A percentile compares a stretch with the other conserved stretches of the same genome.
Conservation (phyloP, 352 stramenopile genomes). For the Phytopythium cucurbitacearum region DNA sequence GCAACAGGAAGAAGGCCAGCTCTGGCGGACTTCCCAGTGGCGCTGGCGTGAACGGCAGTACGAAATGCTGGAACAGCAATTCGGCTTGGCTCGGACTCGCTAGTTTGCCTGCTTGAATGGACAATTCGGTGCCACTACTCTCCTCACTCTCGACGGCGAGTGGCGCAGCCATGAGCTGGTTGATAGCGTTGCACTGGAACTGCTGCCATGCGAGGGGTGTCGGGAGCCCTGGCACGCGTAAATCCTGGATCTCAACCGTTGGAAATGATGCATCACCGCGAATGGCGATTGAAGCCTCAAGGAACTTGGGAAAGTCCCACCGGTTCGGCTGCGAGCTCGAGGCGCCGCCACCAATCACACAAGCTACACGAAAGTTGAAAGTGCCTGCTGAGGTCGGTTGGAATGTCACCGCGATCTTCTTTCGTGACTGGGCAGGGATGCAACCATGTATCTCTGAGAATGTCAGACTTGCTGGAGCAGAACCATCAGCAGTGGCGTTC, state of each 20-base stretch:
- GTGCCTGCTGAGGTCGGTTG: constrained; percentile 47
- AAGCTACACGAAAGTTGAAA: constrained; percentile 75
- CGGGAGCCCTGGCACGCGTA: constrained; percentile 52
- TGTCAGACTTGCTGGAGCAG: constrained; percentile 17
- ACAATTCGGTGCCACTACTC: no score
- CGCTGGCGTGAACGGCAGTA: constrained; percentile 78
- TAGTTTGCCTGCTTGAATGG: no score
- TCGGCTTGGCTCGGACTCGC: neutral
- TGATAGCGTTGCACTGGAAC: constrained; percentile 73
- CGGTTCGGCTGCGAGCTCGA: constrained; percentile 16
- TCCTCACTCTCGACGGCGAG: constrained; percentile 7
- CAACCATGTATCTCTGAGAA: constrained; percentile 61
- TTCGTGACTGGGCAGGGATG: constrained; percentile 72
- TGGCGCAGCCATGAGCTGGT: constrained; percentile 57
- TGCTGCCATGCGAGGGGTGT: constrained; percentile 61
- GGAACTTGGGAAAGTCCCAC: constrained; percentile 14
- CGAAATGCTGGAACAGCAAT: constrained; percentile 39
- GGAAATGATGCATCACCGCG: constrained; percentile 82
- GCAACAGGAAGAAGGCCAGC: constrained; percentile 70
- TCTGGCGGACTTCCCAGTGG: constrained; percentile 46
- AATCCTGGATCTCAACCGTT: constrained; percentile 80
- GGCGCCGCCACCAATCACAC: constrained; percentile 27
- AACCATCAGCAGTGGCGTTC: neutral
- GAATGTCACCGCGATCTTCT: constrained; percentile 79
- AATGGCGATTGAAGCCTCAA: constrained; percentile 43